These are phyloP conservation scores for Coix lacrymajobi DNA, from an alignment of 176 grass and related monocot species.

Conservation along the genomic window DNA sequence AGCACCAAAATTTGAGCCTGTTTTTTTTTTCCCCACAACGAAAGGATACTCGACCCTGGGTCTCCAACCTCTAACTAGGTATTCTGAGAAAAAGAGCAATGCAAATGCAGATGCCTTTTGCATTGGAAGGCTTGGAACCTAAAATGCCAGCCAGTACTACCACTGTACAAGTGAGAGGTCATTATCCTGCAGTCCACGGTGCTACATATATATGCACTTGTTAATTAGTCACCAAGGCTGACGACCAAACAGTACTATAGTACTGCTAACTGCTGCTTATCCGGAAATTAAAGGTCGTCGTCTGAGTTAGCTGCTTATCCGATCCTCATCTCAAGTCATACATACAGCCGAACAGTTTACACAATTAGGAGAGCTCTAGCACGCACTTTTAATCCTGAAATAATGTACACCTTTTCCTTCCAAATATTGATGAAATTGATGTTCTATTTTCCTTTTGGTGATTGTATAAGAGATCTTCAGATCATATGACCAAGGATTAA, in stretches of 20 bases:
- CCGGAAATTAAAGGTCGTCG: constrained; percentile 1
- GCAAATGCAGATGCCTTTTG: neutral
- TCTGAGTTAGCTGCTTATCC: neutral
- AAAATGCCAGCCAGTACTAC: neutral
- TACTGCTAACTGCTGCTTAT: constrained; percentile 6
- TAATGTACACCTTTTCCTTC: neutral
- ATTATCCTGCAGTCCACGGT: constrained; percentile 38
- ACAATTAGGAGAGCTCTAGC: neutral
- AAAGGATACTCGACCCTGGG: neutral
- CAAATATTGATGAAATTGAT: neutral
- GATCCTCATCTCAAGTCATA: neutral
- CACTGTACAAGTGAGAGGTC: constrained; percentile 28
- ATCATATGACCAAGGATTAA: neutral
- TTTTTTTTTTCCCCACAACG: neutral
- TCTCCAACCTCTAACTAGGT: constrained; percentile 31
- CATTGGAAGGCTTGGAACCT: neutral
- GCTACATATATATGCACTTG: constrained; percentile 11
- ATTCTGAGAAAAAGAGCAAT: neutral
- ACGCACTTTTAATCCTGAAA: neutral
- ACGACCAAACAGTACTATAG: constrained; percentile 12
- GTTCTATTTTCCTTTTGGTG: neutral
- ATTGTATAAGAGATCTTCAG: neutral
- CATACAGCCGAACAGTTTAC: neutral
- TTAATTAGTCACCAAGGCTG: constrained; percentile 12
- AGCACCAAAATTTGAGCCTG: neutral